Evolutionary conservation across 116 monocot genomes (phyloP), one percentile per base, ranked within the genome.

Genomic region (Cymodocea nodosa): DNA sequence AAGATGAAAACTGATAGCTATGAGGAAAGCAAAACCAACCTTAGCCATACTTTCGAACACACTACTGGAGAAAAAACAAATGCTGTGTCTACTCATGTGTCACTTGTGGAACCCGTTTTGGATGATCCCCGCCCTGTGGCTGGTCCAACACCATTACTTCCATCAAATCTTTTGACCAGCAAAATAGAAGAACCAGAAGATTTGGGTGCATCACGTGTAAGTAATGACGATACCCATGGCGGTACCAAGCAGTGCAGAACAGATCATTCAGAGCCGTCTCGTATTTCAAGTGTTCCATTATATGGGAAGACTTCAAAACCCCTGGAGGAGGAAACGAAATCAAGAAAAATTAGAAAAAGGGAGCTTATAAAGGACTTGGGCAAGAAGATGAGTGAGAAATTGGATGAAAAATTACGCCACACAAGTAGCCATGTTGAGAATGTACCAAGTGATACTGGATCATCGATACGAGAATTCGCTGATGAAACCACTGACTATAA

Each of bases 401-500:
- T 90, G 16, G 95, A 87, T 69, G 95, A 95, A 64, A 95, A 87
- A 75, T 75, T 83, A 18, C 81, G 87, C 1, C 79, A 81, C 36
- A 63, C 44, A 4, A 44, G 44, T 6, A 44, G 11, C 3, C 6
- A 44, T 44, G 44, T 6, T 44, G 44, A 44, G 6, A 44, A 44
- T 44, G 44, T 44, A 1, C 11, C 44, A 44, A 44, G 9, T 44
- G 44, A 44, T 44, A 44, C 44, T 44, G 44, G 6, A 44, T 11
- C 44, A 44, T 6, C 11, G 5, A 44, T 44, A 44, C 11, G 9
- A 44, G 11, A 44, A 8, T 44, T 44, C 11, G 2, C 44, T 44
- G 44, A 6, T 44, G 44, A 44, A 11, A 44, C 44, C 44, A 44
- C 44, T 11, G 5, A 4, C 44, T 2, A 44, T 6, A 44, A 11